Conservation (phyloP, 768 basidiomycete species). For the Rhodotorula paludigena region DNA sequence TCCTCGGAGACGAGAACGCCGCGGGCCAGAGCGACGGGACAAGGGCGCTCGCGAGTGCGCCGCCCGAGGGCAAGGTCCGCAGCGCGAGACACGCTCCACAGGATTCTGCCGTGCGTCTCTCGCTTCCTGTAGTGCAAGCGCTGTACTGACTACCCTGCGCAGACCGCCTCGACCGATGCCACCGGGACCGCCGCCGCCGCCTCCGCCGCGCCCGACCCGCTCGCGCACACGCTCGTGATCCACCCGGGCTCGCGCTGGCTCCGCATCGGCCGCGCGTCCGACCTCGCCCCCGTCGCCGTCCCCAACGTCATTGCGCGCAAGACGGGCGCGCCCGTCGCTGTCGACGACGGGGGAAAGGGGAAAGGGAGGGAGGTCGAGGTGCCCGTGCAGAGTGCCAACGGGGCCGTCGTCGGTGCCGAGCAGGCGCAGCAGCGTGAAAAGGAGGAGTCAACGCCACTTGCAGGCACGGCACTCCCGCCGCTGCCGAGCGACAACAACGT, state of each 20-base stretch:
- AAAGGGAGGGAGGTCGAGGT: constrained; percentile 2
- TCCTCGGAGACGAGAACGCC: constrained; percentile 32
- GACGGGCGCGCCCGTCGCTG: not conserved
- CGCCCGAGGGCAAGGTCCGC: not conserved
- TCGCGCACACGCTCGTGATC: constrained; percentile 40
- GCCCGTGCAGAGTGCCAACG: not conserved
- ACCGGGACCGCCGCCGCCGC: not conserved
- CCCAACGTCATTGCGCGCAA: constrained; percentile 42
- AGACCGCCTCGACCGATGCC: too few species aligned
- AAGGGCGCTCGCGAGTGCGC: too few species aligned
- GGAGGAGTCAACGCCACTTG: not conserved
- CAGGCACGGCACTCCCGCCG: not conserved
- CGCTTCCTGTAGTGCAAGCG: too few species aligned
- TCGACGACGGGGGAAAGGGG: not conserved
- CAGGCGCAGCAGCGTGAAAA: too few species aligned
- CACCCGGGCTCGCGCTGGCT: constrained; percentile 43
- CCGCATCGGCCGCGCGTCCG: constrained; percentile 42
- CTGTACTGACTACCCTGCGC: too few species aligned
- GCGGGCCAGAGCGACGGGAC: not conserved
- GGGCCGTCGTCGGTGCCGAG: not conserved
- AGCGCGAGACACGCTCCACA: too few species aligned
- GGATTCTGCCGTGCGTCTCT: too few species aligned
- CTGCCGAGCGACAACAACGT: not conserved
- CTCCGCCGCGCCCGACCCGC: constrained; percentile 9
- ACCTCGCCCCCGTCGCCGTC: constrained; percentile 37